Evolutionary conservation across 176 grass and related monocot species (phyloP).

Genomic region (Oryza australiensis): DNA sequence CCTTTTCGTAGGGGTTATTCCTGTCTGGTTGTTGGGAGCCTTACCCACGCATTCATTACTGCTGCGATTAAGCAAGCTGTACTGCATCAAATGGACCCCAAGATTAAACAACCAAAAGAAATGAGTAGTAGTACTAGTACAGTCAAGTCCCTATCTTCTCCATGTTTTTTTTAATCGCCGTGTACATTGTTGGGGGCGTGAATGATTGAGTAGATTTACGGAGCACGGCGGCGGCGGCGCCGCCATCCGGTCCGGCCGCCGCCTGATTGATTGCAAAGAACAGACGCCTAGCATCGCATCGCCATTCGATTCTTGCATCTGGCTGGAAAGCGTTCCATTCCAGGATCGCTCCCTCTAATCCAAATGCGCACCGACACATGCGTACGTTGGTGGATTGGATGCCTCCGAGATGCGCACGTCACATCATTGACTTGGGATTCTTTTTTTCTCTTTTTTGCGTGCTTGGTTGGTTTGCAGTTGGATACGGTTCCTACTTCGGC

Average conservation of each 20-base stretch:
- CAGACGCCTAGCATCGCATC: neutral
- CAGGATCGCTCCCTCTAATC: neutral
- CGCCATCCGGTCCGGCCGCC: neutral
- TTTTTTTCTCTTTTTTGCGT: neutral
- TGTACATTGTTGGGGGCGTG: neutral
- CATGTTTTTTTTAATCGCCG: neutral
- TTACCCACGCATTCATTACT: slow-evolving; percentile 41
- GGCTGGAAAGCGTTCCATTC: slow-evolving; percentile 19
- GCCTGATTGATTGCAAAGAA: neutral
- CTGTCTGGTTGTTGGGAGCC: slow-evolving; percentile 56
- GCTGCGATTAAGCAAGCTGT: slow-evolving; percentile 31
- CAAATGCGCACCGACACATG: slow-evolving; percentile 37
- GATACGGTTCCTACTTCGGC: slow-evolving; percentile 71
- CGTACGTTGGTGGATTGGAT: neutral
- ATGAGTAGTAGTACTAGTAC: neutral
- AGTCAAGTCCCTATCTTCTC: neutral
- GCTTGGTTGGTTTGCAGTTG: slow-evolving; percentile 44
- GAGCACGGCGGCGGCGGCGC: neutral
- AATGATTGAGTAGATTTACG: slow-evolving; percentile 35
- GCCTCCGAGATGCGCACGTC: neutral
- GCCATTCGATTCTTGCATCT: slow-evolving; percentile 26
- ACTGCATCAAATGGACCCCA: slow-evolving; percentile 12
- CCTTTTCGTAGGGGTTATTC: slow-evolving; percentile 38
- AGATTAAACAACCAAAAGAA: slow-evolving; percentile 10
- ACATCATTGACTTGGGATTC: neutral